Base-by-base conservation (phyloP, 805 yeast species). In the Wickerhamomyces tratensis region DNA sequence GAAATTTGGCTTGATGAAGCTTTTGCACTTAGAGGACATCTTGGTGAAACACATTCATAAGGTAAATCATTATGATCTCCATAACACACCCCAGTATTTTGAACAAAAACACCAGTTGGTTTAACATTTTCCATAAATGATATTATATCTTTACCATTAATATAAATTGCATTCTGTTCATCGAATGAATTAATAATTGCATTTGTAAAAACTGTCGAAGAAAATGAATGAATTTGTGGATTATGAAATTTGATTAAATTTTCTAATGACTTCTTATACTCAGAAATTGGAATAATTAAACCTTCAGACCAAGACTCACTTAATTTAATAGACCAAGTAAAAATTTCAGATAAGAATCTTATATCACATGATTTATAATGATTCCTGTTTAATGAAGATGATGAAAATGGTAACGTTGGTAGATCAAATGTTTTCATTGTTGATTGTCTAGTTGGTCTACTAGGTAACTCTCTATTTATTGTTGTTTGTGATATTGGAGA, bases 341-440 rank as follows among this genome's bases (percentile, higher is more conserved):
- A 78, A 5, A 79, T 60, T 15, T 65, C 66, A 0, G 72, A 68
- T 12, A 80, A 47, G 0, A 72, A 63, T 61, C 72, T 69, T 4
- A 77, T 69, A 4, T 54, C 53, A 49, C 83, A 77, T 25, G 61
- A 65, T 10, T 70, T 54, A 41, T 76, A 67, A 46, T 78, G 81
- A n/a, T 63, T 59, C 20, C 68, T 67, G 13, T 65, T 67, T 34
- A 79, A 55, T 0, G 70, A 59, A 11, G 72, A 66, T 0, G 82
- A 69, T 5, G 75, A 59, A 47, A 79, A 79, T 4, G 83, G 83
- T 8, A 78, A 63, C 38, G 71, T 67, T 0, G 86, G 85, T 15
- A 76, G 50, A 38, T 66, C 68, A 6, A 71, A 50, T 5, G 26
- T 25, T 15, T 12, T 31, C n/a, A 31, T 9, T 31, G 34, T 9